Base-by-base conservation (phyloP, 129 eudicot species). In the Saposhnikovia divaricata region DNA sequence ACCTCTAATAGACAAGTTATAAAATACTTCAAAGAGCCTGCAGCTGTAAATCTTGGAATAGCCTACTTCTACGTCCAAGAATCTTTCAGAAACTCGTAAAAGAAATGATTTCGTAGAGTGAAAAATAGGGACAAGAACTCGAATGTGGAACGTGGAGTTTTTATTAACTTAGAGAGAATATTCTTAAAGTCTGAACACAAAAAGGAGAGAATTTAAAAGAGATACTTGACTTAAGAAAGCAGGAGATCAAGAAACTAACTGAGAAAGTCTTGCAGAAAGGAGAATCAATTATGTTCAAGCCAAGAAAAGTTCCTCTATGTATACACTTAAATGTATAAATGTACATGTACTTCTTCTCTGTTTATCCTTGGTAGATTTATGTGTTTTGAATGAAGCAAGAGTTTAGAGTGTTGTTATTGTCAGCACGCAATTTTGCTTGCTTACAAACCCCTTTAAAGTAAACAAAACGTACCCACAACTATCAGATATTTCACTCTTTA, bases 221-320 rank as follows among this genome's bases (percentile, higher is more conserved):
- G 34, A 61, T 61, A 61, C 69, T 25, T 61, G 69, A 61, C 69
- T 61, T 61, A 25, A 55, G 65, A 55, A 9, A n/a, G 34, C 15
- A 57, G 68, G 68, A 59, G 68, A 61, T n/a, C 4, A 61, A 61
- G 16, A 61, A n/a, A 61, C 5, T 3, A 61, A 61, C 34, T n/a
- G 0, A 61, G 34, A 61, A 61, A 61, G 69, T 61, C 69, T 61
- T 25, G 15, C 69, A 25, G 69, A 61, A 61, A 61, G 69, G 69
- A 61, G 15, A n/a, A 61, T n/a, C 34, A 61, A 61, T 61, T n/a
- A 61, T 61, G 69, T 61, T 61, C 69, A 61, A 61, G 69, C 31
- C 69, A 61, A 61, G 69, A 61, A 61, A 61, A 61, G 69, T 25
- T 61, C 37, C 15, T 61, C 37, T n/a, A 0, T 61, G n/a, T 14